Evolutionary conservation across 1,284 basidiomycete genomes (phyloP), one percentile per base, ranked within the genome.

Genomic region (Cystobasidium sp.): DNA sequence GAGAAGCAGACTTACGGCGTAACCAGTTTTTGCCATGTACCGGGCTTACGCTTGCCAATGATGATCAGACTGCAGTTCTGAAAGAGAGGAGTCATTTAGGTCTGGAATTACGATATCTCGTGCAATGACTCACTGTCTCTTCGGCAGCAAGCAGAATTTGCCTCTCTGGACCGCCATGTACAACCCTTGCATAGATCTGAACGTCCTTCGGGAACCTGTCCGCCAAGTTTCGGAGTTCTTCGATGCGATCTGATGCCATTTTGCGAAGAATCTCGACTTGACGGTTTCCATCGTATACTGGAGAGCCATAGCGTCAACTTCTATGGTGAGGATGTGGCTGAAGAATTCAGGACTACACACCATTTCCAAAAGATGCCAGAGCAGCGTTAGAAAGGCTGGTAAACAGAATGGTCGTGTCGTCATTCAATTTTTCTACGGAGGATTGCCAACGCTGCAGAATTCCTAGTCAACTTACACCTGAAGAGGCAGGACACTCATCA

Each of bases 1-100:
- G 31, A 31, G 31, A 31, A 31, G 31, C 31, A 31, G 31, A 62
- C 68, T 41, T 52, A 70, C 68, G 68, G 16, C 12, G 41, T 18
- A 20, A 62, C 14, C 2, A 61, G 43, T 44, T 70, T 70, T 53
- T 70, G 55, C 41, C 37, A 62, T 12, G 12, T 10, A n/a, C 68
- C 68, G 1, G 62, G 24, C 68, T 70, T 70, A 5, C 68, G 37
- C 68, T 62, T 70, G 12, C 56, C 58, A 24, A 70, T 10, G 44
- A 70, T 70, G 16, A 70, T 52, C 14, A 70, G 56, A 44, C 43
- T 58, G 49, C 56, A 61, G 6, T 49, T 24, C 68, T 70, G 46
- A 37, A 16, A 39, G 4, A 31, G 24, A 39, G 1, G 18, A 39
- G 18, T 1, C 22, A 43, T 10, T 16, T 46, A 9, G 18, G 44